Evolutionary conservation across 1,139 yeast species (phyloP).

Genomic region (Pichia sp.): DNA sequence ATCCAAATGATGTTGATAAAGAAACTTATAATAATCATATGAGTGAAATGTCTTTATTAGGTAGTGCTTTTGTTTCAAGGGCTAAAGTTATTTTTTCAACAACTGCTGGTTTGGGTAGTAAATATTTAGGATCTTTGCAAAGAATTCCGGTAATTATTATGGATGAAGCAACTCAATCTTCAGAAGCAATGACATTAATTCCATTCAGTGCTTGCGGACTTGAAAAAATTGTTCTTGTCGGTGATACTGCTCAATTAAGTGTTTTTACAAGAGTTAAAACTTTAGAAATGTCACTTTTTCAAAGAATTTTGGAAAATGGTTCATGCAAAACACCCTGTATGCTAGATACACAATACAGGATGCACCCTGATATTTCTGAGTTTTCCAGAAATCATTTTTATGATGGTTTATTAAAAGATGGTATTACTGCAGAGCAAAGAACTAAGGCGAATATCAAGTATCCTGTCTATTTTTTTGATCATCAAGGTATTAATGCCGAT

Average conservation of each 20-base stretch:
- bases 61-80: constrained; percentile 39
- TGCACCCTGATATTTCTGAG: constrained; percentile 59
- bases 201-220: constrained; percentile 66
- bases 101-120: constrained; percentile 64
- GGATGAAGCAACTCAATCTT: constrained; percentile 65
- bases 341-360: constrained; percentile 68
- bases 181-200: constrained; percentile 63
- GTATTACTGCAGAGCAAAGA: constrained; percentile 49
- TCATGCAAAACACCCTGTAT: constrained; percentile 53
- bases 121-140: constrained; percentile 47
- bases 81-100: constrained; percentile 66
- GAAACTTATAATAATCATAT: constrained; percentile 39
- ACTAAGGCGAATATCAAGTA: constrained; percentile 16
- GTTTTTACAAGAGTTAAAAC: constrained; percentile 60
- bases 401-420: constrained; percentile 49
- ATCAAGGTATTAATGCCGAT: constrained; percentile 16
- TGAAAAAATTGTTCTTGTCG: constrained; percentile 62
- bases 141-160: constrained; percentile 61
- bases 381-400: constrained; percentile 58
- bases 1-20: constrained; percentile 24
- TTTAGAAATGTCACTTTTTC: constrained; percentile 29
- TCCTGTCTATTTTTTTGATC: constrained; percentile 27
- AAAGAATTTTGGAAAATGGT: constrained; percentile 25
- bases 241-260: constrained; percentile 59
- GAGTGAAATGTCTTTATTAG: constrained; percentile 35